Evolutionary conservation across 2,329 filamentous ascomycete genomes (phyloP), one percentile per base, ranked within the genome.

Genomic region (Epichloe scottii): DNA sequence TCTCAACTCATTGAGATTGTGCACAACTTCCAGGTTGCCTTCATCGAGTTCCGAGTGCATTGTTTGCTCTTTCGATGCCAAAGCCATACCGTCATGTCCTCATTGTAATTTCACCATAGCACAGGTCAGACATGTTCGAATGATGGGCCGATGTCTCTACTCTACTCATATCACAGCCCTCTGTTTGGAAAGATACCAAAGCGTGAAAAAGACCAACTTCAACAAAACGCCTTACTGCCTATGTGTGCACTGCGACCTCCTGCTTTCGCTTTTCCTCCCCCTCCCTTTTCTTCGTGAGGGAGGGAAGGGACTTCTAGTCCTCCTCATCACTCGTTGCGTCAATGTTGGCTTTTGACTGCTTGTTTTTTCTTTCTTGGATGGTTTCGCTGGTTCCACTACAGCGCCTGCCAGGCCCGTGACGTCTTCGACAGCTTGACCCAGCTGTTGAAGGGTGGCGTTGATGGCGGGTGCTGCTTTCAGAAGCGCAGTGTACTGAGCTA

Each of bases 251-350:
- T 33, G 30, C 12, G 26, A 45, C 17, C 17, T 21, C 12, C 30
- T n/a, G 5, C 12, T 10, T 26, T 51, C 26, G 33, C 35, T n/a
- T 10, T 12, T 19, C 21, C 12, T 12, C 14, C 12, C 34, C 37
- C 48, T 49, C 19, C 40, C 23, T 21, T 37, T 7, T 14, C 23
- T 8, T 44, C 38, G 21, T 4, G 43, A 21, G 21, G 23, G 12
- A 4, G 6, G 26, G 19, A 12, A 4, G 6, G 34, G 33, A 17
- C 41, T 44, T 47, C 50, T 59, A 63, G 34, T 69, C 67, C 17
- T 77, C 77, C 57, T 82, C 78, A 44, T 83, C 80, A 50, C 79
- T 82, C 0, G 79, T 84, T 4, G 75, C 75, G 48, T 84, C 80
- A 44, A 84, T 81, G 56, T 83, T 84, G 15, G 77, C 64, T 64